A percentile compares a stretch with the other conserved stretches of the same genome.
These are phyloP conservation scores for Daedalea quercina DNA, from an alignment of 768 basidiomycete species.

Conservation along the genomic window DNA sequence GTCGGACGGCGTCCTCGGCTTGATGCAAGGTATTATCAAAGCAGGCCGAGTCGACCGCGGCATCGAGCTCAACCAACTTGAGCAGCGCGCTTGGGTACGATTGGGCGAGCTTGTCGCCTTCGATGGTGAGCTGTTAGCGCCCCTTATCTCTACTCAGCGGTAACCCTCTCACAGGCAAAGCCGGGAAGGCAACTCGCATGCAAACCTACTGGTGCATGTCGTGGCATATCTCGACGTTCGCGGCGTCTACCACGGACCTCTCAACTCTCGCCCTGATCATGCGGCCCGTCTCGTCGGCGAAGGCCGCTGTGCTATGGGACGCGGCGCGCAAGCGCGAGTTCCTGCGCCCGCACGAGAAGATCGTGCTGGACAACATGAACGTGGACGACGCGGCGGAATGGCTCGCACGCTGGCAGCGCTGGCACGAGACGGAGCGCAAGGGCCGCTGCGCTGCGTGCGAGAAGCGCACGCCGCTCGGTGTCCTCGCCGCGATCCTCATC, in stretches of 20 bases:
- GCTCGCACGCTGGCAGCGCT: slow-evolving; percentile 26
- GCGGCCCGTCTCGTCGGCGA: slow-evolving; percentile 34
- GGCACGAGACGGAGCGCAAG: slow-evolving; percentile 22
- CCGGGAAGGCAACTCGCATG: slow-evolving; percentile 32
- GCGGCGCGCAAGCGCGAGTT: slow-evolving; percentile 26
- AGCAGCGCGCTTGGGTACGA: slow-evolving; percentile 44
- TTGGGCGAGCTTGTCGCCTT: slow-evolving; percentile 42
- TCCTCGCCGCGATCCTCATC: slow-evolving; percentile 45
- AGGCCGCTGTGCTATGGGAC: slow-evolving; percentile 40
- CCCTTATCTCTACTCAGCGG: not conserved
- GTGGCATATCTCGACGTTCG: slow-evolving; percentile 31
- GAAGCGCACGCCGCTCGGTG: slow-evolving; percentile 32
- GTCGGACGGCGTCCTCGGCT: slow-evolving; percentile 27
- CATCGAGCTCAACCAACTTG: slow-evolving; percentile 34
- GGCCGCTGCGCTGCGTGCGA: slow-evolving; percentile 19
- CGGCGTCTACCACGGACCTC: slow-evolving; percentile 39
- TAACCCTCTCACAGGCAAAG: slow-evolving; percentile 21
- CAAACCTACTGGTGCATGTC: slow-evolving; percentile 52
- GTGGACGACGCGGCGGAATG: slow-evolving; percentile 47
- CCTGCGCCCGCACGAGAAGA: slow-evolving; percentile 40
- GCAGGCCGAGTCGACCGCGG: slow-evolving; percentile 22
- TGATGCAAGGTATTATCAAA: slow-evolving; percentile 27
- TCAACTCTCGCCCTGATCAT: slow-evolving; percentile 53
- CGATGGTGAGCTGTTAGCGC: slow-evolving; percentile 22
- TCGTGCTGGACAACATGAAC: slow-evolving; percentile 45